Base-by-base conservation (phyloP, 23 red algal species). In the Gracilaria gracilis region DNA sequence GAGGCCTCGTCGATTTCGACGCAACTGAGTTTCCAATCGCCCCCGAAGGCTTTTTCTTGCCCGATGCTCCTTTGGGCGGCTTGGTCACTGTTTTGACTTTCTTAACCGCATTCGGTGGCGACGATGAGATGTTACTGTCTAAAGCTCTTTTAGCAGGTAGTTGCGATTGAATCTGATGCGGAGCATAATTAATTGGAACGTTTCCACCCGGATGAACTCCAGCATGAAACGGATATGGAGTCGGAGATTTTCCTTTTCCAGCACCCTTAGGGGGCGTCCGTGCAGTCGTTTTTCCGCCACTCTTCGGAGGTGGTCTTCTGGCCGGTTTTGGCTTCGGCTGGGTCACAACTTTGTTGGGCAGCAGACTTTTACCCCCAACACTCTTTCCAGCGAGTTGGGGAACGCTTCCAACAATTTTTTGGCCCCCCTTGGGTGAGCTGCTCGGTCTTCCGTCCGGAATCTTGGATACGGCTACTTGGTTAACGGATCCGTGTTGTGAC, bases 281-380 rank as follows among this genome's bases (percentile, higher is more conserved):
- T 6, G 25, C 27, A 51, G 33, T 33, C 2, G 73, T 67, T 48
- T 90, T 90, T 19, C 51, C 48, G 14, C 58, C 44, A 46, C 24
- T 72, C 58, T 90, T 80, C 44, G 37, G 50, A 24, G 87, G 17
- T 38, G 71, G 59, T 40, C 74, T 81, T 37, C 87, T 70, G 40
- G 64, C 64, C 29, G 31, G 57, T 75, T 90, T 90, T 64, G 34
- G 75, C 36, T 90, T 90, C 0, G 74, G 3, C 27, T 53, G 42
- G 20, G 38, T 51, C 34, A 36, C 32, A 64, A 23, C 3, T 32
- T 90, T 90, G 40, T 71, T 90, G n/a, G 39, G 84, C 32, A 74
- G 50, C 21, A 87, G n/a, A 15, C 64, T 87, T 44, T 87, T 87
- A n/a, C 84, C 67, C 14, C 84, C 84, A 51, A 87, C 47, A 50